These are phyloP conservation scores for Citrus sinensis DNA, from an alignment of 345 rosid species.

Conservation along the genomic window DVS_A1.0 CM039168.1:29567501-29568000, in stretches of 20 bases:
- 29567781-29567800: neutral
- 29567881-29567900: conserved; percentile 61
- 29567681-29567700: conserved; percentile 37
- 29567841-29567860: conserved; percentile 81
- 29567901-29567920: conserved; percentile 43
- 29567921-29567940: conserved; percentile 22
- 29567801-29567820: neutral
- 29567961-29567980: neutral
- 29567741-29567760: conserved; percentile 24
- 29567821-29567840: conserved; percentile 95
- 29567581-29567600: conserved; percentile 26
- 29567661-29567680: conserved; percentile 25
- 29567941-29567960: conserved; percentile 20
- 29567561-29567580: neutral
- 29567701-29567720: conserved; percentile 22
- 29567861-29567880: conserved; percentile 70
- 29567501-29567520: neutral
- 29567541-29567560: neutral
- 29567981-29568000: neutral
- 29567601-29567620: conserved; percentile 10
- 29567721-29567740: conserved; percentile 22
- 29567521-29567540: neutral
- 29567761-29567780: conserved; percentile 20
- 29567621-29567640: conserved; percentile 28
- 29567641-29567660: conserved; percentile 31